Conservation (phyloP, 2,329 filamentous ascomycete genomes). For the Aspergillus sp. region DNA sequence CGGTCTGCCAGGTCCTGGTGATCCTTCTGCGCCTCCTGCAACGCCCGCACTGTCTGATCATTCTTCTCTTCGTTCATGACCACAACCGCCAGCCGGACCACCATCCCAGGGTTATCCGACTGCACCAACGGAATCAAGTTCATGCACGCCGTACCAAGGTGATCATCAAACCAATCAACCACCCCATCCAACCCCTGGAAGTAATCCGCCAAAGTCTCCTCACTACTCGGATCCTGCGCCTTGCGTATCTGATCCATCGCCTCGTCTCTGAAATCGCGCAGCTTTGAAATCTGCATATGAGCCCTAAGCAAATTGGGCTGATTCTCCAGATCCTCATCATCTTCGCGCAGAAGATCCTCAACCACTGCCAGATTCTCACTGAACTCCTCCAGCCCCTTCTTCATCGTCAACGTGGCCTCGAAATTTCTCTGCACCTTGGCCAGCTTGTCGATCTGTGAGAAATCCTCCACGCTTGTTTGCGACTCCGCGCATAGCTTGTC, state of each 20-base stretch:
- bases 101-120: slow-evolving; percentile 80
- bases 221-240: slow-evolving; percentile 70
- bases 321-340: slow-evolving; percentile 81
- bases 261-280: slow-evolving; percentile 92
- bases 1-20: slow-evolving; percentile 91
- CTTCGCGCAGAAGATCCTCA: slow-evolving; percentile 75
- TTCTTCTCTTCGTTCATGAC: slow-evolving; percentile 97
- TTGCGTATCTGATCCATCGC: slow-evolving; percentile 93
- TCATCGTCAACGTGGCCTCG: slow-evolving; percentile 90
- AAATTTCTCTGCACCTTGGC: slow-evolving; percentile 79
- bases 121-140: slow-evolving; percentile 87
- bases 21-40: slow-evolving; percentile 93
- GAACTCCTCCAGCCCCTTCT: slow-evolving; percentile 84
- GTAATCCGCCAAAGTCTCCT: slow-evolving; percentile 84
- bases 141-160: slow-evolving; percentile 83
- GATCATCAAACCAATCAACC: slow-evolving; percentile 93
- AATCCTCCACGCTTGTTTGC: slow-evolving; percentile 96
- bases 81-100: slow-evolving; percentile 87
- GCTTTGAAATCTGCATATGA: slow-evolving; percentile 87
- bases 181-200: slow-evolving; percentile 84
- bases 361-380: slow-evolving; percentile 73
- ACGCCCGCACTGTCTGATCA: slow-evolving; percentile 83
- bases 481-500: slow-evolving; percentile 96
- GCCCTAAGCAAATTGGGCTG: slow-evolving; percentile 89
- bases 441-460: slow-evolving; percentile 73